A percentile compares a stretch with the other conserved stretches of the same genome.
These are phyloP conservation scores for Tritrichomonas foetus DNA, from an alignment of 208 protist genomes.

Conservation along the genomic window DNA sequence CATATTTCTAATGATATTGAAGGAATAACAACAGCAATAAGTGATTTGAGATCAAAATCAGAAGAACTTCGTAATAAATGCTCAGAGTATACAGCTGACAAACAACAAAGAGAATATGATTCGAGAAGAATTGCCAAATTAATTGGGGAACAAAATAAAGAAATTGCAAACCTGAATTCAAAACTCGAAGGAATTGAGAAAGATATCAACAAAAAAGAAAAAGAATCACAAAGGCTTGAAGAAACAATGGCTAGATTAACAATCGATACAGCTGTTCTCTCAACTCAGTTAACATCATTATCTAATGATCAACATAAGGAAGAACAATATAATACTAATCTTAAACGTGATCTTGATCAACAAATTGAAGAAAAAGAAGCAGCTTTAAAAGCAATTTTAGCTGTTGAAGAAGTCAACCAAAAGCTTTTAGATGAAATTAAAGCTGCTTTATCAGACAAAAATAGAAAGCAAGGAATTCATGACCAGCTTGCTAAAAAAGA, in stretches of 20 bases:
- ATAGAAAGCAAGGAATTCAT: neutral
- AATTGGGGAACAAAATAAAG: neutral
- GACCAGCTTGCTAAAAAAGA: neutral
- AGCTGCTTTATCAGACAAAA: neutral
- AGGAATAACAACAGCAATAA: neutral
- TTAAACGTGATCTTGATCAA: neutral
- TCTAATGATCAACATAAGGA: neutral
- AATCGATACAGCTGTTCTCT: neutral
- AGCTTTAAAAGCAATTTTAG: neutral
- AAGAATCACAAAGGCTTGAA: neutral
- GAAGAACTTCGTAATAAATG: neutral
- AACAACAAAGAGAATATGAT: neutral
- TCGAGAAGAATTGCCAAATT: neutral
- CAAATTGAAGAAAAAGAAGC: neutral
- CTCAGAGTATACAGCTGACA: neutral
- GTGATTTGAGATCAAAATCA: neutral
- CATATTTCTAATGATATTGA: conserved; percentile 18
- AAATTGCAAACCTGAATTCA: neutral
- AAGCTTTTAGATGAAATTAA: neutral
- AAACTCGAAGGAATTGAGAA: neutral
- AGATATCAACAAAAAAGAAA: conserved; percentile 20
- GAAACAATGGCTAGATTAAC: neutral
- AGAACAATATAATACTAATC: neutral
- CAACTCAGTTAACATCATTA: neutral
- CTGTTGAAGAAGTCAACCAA: neutral